Evolutionary conservation across 106 monocot genomes (phyloP), one percentile per base, ranked within the genome.

Genomic region (Dactylorhiza incarnata): DNA sequence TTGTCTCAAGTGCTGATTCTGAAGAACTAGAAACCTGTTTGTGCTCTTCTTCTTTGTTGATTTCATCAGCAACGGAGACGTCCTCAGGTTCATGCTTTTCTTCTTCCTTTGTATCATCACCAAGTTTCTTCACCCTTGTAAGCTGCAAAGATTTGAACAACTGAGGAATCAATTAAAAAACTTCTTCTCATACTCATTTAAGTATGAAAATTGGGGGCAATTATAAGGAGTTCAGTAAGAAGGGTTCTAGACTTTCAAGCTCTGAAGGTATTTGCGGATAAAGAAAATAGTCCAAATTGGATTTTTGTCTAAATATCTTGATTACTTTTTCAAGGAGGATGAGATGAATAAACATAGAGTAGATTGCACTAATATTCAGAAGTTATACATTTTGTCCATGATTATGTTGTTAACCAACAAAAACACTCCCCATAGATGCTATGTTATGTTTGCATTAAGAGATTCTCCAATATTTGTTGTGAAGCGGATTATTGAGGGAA

Each of bases 101-200:
- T 45, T 70, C 69, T 7, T 1, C 45, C 46, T 70, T 70, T 45
- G 44, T 70, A 70, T 6, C 45, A 46, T 46, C 46, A 25, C 69
- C 45, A 45, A 25, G 17, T 7, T 70, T 46, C 15, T 44, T 46
- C 69, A 17, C 69, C 69, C 46, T 26, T 23, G 37, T 23, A 66
- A 10, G 66, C 66, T 66, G 66, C 66, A 66, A 26, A 66, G 22
- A 66, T 37, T 66, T 66, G 20, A 66, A 14, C 66, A 66, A 66
- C 13, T 66, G 66, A 14, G 52, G 37, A 37, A 9, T 59, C 22
- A 59, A 22, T 59, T 59, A 19, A 59, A 6, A 22, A 59, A 59
- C 6, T 20, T 59, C 58, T 59, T 59, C 2, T 59, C 20, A 59
- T 59, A 22, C 19, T 22, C 19, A 59, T 20, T 59, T 7, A 59